Evolutionary conservation across 2,329 filamentous ascomycete genomes (phyloP).

Genomic region (Alternaria novae-zelandiae): DNA sequence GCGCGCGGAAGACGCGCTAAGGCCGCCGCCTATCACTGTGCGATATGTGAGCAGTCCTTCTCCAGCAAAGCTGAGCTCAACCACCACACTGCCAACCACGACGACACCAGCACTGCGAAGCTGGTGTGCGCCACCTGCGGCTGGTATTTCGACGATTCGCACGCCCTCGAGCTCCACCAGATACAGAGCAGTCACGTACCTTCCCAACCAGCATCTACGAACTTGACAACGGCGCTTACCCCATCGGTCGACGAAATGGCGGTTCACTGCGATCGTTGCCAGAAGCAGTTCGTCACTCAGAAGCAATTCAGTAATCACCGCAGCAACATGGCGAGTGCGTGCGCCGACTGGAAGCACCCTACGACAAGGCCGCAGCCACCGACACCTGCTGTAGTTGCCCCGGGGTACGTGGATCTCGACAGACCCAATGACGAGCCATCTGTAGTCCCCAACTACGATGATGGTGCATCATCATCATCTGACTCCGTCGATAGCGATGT

Average conservation of each 20-base stretch:
- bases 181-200: conserved; percentile 16
- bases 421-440: conserved; percentile 4
- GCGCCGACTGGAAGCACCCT: conserved; percentile 20
- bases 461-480: conserved; percentile 3
- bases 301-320: conserved; percentile 18
- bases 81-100: conserved; percentile 21
- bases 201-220: not conserved
- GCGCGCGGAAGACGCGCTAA: not conserved
- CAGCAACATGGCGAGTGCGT: conserved; percentile 12
- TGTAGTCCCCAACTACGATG: conserved; percentile 4
- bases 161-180: conserved; percentile 30
- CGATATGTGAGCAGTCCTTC: conserved; percentile 25
- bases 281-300: conserved; percentile 11
- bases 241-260: not conserved
- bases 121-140: conserved; percentile 20
- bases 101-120: conserved; percentile 1
- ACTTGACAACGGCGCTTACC: not conserved
- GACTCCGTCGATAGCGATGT: conserved; percentile 11
- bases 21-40: conserved; percentile 20
- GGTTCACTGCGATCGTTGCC: conserved; percentile 20
- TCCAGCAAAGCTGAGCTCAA: conserved; percentile 15
- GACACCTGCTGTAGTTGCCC: not conserved
- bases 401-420: conserved; percentile 18
- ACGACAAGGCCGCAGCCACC: not conserved
- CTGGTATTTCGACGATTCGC: conserved; percentile 22